Evolutionary conservation across 345 rosid species (phyloP).

Genomic region (Syzygium aromaticum): DNA sequence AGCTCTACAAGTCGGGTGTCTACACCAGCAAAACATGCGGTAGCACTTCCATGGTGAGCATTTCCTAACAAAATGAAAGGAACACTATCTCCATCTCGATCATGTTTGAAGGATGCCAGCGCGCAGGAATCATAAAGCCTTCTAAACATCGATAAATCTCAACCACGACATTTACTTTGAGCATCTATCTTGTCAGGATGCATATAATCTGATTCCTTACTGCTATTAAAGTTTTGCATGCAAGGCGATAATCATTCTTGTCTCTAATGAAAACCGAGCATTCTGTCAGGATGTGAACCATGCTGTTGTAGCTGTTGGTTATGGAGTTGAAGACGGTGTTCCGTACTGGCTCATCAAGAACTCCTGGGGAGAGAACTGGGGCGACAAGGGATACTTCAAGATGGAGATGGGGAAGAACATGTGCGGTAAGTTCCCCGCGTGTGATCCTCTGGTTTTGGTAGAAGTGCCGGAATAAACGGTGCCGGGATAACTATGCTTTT

Average conservation of each 20-base stretch:
- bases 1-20: conserved; percentile 70
- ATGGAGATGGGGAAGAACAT: conserved; percentile 93
- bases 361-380: conserved; percentile 87
- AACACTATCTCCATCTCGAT: neutral
- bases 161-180: neutral
- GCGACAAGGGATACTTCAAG: conserved; percentile 84
- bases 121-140: neutral
- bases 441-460: neutral
- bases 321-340: conserved; percentile 72
- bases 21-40: conserved; percentile 64
- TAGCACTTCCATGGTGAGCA: conserved; percentile 24
- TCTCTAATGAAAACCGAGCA: neutral
- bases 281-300: conserved; percentile 84
- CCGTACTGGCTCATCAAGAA: conserved; percentile 92
- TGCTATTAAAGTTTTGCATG: neutral
- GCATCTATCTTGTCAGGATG: neutral
- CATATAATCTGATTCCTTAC: neutral
- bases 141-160: neutral
- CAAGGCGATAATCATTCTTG: neutral
- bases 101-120: neutral
- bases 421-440: conserved; percentile 62
- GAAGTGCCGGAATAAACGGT: neutral
- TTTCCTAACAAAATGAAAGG: neutral
- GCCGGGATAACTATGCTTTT: neutral
- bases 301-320: conserved; percentile 91